Evolutionary conservation across 2,329 filamentous ascomycete genomes (phyloP), one percentile per base, ranked within the genome.

Genomic region (Lizonia empirigonia): DNA sequence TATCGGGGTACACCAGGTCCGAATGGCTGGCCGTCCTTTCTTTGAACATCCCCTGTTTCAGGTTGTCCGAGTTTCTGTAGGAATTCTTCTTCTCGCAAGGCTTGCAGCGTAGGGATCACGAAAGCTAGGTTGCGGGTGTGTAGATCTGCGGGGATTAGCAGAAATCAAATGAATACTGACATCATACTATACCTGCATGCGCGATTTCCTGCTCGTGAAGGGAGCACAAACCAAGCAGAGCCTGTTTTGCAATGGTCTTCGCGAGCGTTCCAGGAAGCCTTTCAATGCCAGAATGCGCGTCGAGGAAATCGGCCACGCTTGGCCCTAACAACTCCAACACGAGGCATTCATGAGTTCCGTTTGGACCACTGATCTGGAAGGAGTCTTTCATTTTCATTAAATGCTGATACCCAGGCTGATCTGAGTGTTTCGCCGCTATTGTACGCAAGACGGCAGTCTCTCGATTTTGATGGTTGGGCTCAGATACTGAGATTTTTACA

Each of bases 281-380:
- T 63, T 63, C 52, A 53, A 64, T 58, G 56, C 58, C 18, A 49
- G 72, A 73, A 15, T 64, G 68, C 8, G 59, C 53, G 38, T 64
- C 58, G 46, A 76, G 68, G 51, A 71, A 57, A 37, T 71, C 63
- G 9, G 73, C 67, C 15, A 78, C 64, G 58, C 63, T 78, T 7
- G 75, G 69, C 2, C 74, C 75, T 22, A 77, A 44, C n/a, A 75
- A 60, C 33, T 77, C 71, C 36, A 74, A 69, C 5, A 80, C 72
- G 0, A 80, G 59, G 56, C 77, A 80, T n/a, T 67, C 55, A 54
- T 81, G 77, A 2, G 24, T 64, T 9, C 78, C 76, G 60, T 80
- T 80, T 6, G 76, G 76, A 8, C 78, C 76, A 2, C 58, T 33
- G 35, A 75, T 40, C 7, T 71, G 29, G 29, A 80, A 79, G 15